Evolutionary conservation across 2,329 filamentous ascomycete species (phyloP).

Genomic region (Paraphaeosphaeria minitans): DNA sequence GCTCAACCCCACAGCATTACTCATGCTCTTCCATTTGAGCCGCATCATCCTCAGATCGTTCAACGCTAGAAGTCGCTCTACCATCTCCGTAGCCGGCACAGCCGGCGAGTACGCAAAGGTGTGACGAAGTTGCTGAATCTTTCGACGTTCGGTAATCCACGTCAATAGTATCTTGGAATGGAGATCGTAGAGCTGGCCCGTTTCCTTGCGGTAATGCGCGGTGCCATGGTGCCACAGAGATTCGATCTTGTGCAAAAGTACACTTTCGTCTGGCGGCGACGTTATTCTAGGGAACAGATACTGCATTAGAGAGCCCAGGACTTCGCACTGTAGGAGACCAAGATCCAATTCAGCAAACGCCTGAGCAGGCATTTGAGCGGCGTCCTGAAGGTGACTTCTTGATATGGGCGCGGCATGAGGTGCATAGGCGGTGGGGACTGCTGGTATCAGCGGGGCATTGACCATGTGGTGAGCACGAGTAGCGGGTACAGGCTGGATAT

Average conservation of each 20-base stretch:
- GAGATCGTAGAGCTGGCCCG: slow-evolving; percentile 33
- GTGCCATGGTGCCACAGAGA: slow-evolving; percentile 36
- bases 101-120: slow-evolving; percentile 30
- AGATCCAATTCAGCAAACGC: slow-evolving; percentile 22
- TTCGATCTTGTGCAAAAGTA: slow-evolving; percentile 34
- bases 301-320: slow-evolving; percentile 37
- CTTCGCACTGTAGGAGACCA: slow-evolving; percentile 39
- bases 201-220: slow-evolving; percentile 31
- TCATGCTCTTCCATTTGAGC: slow-evolving; percentile 46
- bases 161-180: slow-evolving; percentile 34
- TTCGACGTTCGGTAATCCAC: slow-evolving; percentile 40
- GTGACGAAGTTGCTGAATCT: slow-evolving; percentile 33
- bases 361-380: slow-evolving; percentile 11
- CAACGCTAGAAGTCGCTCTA: slow-evolving; percentile 40
- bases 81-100: slow-evolving; percentile 30
- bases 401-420: slow-evolving; percentile 23
- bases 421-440: background rate
- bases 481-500: slow-evolving; percentile 15
- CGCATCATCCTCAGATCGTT: slow-evolving; percentile 42
- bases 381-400: slow-evolving; percentile 33
- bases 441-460: background rate
- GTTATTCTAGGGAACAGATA: slow-evolving; percentile 35
- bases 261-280: slow-evolving; percentile 30
- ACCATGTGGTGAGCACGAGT: slow-evolving; percentile 8
- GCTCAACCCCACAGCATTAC: slow-evolving; percentile 35